Percentiles rank a stretch among this genome's conserved stretches.
Conservation (phyloP, 495 filamentous ascomycete genomes). For the Paragyromitra xinjiangensis region DNA sequence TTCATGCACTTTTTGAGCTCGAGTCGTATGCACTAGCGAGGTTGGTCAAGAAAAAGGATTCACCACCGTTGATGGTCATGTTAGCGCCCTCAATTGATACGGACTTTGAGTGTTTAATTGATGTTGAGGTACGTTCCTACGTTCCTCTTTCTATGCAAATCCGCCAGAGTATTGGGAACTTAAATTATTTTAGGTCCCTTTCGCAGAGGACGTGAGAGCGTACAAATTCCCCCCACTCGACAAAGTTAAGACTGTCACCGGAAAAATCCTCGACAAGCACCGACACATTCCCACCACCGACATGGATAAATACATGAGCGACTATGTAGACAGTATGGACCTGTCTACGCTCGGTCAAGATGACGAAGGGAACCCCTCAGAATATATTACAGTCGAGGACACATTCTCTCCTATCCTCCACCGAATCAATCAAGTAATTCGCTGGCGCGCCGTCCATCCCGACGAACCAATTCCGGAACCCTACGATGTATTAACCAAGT, state of each 20-base stretch:
- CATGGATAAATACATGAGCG: conserved; percentile 80
- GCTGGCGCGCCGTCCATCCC: conserved; percentile 79
- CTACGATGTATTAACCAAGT: conserved; percentile 74
- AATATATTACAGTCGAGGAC: conserved; percentile 83
- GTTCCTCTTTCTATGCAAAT: neutral
- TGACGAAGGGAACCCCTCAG: conserved; percentile 67
- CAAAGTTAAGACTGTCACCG: conserved; percentile 85
- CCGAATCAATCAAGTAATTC: conserved; percentile 83
- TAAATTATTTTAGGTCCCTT: conserved; percentile 69
- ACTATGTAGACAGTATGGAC: conserved; percentile 95
- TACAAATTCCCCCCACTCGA: conserved; percentile 93
- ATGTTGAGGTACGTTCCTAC: conserved; percentile 68
- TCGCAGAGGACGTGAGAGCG: conserved; percentile 85
- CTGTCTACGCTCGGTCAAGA: conserved; percentile 70
- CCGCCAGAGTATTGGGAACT: neutral
- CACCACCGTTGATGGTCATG: conserved; percentile 78
- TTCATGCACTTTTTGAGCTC: conserved; percentile 84
- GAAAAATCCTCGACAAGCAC: conserved; percentile 83
- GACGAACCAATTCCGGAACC: conserved; percentile 72
- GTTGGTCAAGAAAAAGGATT: conserved; percentile 81
- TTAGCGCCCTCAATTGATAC: conserved; percentile 82
- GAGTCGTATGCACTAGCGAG: conserved; percentile 89
- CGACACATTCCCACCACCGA: conserved; percentile 82
- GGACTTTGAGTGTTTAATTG: conserved; percentile 87
- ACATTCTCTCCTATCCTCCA: conserved; percentile 92